Evolutionary conservation across 208 protist species (phyloP).

Genomic region (Leishmania arabica): DNA sequence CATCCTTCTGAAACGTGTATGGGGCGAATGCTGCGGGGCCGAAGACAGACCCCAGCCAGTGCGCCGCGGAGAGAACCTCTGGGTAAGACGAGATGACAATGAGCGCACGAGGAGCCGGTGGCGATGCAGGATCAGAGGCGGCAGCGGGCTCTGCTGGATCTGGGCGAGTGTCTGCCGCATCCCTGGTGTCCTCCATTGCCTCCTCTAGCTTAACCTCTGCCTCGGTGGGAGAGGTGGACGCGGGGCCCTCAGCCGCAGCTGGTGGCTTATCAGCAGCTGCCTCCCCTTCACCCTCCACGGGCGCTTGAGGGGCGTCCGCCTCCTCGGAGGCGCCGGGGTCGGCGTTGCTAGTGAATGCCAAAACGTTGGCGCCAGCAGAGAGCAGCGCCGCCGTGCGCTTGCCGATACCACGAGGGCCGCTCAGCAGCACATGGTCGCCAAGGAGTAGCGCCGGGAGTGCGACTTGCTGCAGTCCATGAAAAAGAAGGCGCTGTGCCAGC

Average conservation of each 20-base stretch:
- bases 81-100: conserved; percentile 50
- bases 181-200: neutral
- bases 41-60: conserved; percentile 60
- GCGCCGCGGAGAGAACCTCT: conserved; percentile 39
- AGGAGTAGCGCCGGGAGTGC: conserved; percentile 63
- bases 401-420: conserved; percentile 56
- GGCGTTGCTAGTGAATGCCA: conserved; percentile 7
- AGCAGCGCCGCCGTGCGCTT: conserved; percentile 61
- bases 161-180: neutral
- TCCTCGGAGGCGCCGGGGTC: neutral
- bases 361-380: conserved; percentile 29
- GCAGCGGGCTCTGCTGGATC: neutral
- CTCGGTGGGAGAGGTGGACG: neutral
- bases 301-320: neutral
- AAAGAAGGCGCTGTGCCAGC: conserved; percentile 1
- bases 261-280: neutral
- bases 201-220: conserved; percentile 2
- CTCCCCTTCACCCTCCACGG: conserved; percentile 9
- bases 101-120: conserved; percentile 39
- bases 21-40: conserved; percentile 53
- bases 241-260: neutral
- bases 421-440: conserved; percentile 66
- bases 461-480: conserved; percentile 60
- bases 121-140: neutral
- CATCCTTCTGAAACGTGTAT: conserved; percentile 43